phyloP scores from a whole-genome alignment of 2,329 filamentous ascomycete species.

The Curvularia verruculosa region DNA sequence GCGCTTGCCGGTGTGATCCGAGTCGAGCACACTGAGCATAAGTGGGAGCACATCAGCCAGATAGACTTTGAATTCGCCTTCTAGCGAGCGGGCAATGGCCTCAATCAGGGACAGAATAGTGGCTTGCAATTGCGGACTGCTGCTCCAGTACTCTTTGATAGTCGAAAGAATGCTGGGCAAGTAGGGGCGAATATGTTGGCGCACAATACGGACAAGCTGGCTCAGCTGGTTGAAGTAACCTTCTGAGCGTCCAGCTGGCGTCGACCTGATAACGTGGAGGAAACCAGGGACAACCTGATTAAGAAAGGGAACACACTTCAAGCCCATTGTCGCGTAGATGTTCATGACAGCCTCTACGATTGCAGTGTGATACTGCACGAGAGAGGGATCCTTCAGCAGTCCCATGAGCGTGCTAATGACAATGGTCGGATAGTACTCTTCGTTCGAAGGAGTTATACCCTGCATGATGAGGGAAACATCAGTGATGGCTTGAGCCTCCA shows the following conservation, averaged over 20 bases:
- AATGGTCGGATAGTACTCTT: constrained; percentile 98
- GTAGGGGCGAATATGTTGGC: constrained; percentile 93
- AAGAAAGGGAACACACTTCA: constrained; percentile 95
- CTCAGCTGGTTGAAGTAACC: constrained; percentile 98
- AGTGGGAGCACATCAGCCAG: constrained; percentile 85
- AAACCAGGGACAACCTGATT: constrained; percentile 95
- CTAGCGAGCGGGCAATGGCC: constrained; percentile 88
- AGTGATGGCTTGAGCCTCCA: constrained; percentile 73
- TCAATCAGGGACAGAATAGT: constrained; percentile 94
- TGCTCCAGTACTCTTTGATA: constrained; percentile 88
- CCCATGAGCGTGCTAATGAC: constrained; percentile 95
- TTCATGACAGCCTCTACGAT: constrained; percentile 99
- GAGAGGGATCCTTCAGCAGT: constrained; percentile 87
- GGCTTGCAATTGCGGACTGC: constrained; percentile 77
- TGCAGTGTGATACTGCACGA: constrained; percentile 87
- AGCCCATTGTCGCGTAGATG: constrained; percentile 93
- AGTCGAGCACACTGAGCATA: constrained; percentile 93
- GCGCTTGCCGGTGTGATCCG: constrained; percentile 77
- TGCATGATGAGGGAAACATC: constrained; percentile 99
- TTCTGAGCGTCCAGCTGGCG: constrained; percentile 78
- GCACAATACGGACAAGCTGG: constrained; percentile 90
- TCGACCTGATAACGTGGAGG: constrained; percentile 83
- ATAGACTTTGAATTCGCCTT: constrained; percentile 98
- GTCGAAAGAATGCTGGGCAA: constrained; percentile 85
- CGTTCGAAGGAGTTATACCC: constrained; percentile 91